Evolutionary conservation across 441 rosid species (phyloP).

Genomic region (Populus hybrid): DNA sequence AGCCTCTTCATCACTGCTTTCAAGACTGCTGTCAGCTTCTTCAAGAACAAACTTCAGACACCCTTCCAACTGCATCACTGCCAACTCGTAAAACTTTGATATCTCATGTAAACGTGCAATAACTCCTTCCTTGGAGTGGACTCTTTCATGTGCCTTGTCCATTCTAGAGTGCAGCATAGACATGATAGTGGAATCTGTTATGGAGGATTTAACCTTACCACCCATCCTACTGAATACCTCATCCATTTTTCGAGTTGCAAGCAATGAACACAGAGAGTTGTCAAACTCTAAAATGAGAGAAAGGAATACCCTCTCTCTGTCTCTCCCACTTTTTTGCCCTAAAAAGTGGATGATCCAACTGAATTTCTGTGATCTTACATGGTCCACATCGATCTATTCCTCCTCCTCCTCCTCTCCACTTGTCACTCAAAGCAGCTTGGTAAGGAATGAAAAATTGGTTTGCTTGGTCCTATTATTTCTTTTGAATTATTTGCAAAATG

Average conservation of each 20-base stretch:
- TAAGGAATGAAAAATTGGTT: not conserved
- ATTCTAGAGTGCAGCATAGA: constrained; percentile 67
- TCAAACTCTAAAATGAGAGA: not conserved
- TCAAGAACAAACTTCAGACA: constrained; percentile 70
- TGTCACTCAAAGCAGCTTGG: not conserved
- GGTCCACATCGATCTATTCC: not conserved
- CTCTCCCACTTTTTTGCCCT: not conserved
- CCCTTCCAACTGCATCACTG: constrained; percentile 72
- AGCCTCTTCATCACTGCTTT: constrained; percentile 53
- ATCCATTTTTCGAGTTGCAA: constrained; percentile 38
- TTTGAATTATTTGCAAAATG: no score
- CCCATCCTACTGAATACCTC: constrained; percentile 45
- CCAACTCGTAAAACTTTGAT: constrained; percentile 77
- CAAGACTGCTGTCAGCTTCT: constrained; percentile 52
- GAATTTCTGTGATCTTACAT: not conserved
- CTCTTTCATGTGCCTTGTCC: constrained; percentile 77
- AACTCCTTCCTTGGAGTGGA: constrained; percentile 60
- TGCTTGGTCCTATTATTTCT: not conserved
- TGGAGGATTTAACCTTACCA: constrained; percentile 50
- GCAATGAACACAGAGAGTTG: not conserved
- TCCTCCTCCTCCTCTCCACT: not conserved
- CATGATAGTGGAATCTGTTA: constrained; percentile 84
- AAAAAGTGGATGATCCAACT: constrained; percentile 28
- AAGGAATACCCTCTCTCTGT: not conserved
- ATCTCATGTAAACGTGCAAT: constrained; percentile 67